Evolutionary conservation across 768 basidiomycete genomes (phyloP).

Genomic region (Hygrophorus pudorinus): DNA sequence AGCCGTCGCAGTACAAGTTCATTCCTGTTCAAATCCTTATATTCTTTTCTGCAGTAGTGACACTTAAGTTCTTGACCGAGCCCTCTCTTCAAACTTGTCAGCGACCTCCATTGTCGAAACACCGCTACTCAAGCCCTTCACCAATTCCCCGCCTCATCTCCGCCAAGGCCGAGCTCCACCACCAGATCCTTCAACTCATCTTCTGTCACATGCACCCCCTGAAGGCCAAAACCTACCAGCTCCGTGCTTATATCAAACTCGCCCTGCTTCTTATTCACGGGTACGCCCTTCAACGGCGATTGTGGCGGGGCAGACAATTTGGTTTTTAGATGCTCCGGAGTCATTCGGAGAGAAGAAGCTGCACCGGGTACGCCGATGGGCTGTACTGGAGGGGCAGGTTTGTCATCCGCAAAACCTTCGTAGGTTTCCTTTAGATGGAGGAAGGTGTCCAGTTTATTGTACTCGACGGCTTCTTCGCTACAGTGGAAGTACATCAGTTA

Average conservation of each 20-base stretch:
- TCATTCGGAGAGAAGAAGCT: slow-evolving; percentile 65
- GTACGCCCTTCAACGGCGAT: slow-evolving; percentile 33
- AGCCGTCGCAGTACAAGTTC: too few species aligned
- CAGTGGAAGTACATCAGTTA: slow-evolving; percentile 1
- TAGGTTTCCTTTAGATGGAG: slow-evolving; percentile 66
- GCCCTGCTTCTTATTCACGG: slow-evolving; percentile 46
- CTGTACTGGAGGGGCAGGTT: slow-evolving; percentile 40
- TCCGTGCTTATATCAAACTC: slow-evolving; percentile 60
- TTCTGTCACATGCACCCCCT: slow-evolving; percentile 68
- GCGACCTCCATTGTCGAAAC: not conserved
- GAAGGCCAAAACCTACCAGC: slow-evolving; percentile 59
- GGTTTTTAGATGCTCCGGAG: slow-evolving; percentile 58
- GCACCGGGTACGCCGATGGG: slow-evolving; percentile 81
- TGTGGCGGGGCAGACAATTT: slow-evolving; percentile 36
- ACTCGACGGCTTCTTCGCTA: slow-evolving; percentile 83
- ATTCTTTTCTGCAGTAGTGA: too few species aligned
- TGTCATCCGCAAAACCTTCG: slow-evolving; percentile 51
- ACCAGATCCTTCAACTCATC: slow-evolving; percentile 66
- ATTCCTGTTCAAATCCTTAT: too few species aligned
- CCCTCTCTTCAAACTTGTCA: too few species aligned
- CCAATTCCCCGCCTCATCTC: slow-evolving; percentile 70
- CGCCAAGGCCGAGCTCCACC: slow-evolving; percentile 65
- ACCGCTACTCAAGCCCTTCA: slow-evolving; percentile 44
- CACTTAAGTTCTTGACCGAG: too few species aligned
- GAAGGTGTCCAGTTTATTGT: slow-evolving; percentile 59